Base-by-base conservation (phyloP, 148 eudicot species). In the Pouteria glomerata region DNA sequence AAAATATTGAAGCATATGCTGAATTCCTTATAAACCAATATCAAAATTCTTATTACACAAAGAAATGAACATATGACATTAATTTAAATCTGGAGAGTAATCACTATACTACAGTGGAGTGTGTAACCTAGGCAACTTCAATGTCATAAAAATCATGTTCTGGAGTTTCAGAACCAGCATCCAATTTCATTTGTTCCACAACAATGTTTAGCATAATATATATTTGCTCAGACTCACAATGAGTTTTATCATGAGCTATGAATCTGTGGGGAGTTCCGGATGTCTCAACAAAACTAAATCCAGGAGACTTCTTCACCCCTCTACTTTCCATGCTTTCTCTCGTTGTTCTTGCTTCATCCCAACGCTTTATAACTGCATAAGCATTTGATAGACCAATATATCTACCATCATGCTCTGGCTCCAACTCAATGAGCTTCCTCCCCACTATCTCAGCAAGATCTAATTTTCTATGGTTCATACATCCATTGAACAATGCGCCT, bases 251-350 rank as follows among this genome's bases (percentile, higher is more conserved):
- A 53, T 86, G 96, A 57, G 98, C 98, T 68, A 85, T 78, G 79
- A 93, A 93, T 79, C 86, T 83, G 52, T 90, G 88, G 62, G 87
- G 84, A 4, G 62, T 52, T 41, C 94, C 96, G 15, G 68, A 74
- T 66, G 84, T 78, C 82, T 93, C 98, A 45, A 93, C 89, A 78
- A 70, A 84, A 64, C 98, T 93, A 59, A 72, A 85, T 10, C 96
- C 98, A 16, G 98, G 92, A 26, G 78, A 77, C 80, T 93, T 93
- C 84, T 82, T 93, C 80, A 93, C 88, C 58, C 96, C 98, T 67
- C 85, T 83, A 18, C 55, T 79, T 79, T 88, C 94, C 98, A 93
- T 90, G 39, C 83, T 81, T 71, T 83, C 90, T 77, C 98, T 88
- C 81, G 63, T 77, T 34, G 69, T 79, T 78, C 82, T 87, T 44